Evolutionary conservation across 495 filamentous ascomycete genomes (phyloP).

Genomic region (Penicillium riverlandense): DNA sequence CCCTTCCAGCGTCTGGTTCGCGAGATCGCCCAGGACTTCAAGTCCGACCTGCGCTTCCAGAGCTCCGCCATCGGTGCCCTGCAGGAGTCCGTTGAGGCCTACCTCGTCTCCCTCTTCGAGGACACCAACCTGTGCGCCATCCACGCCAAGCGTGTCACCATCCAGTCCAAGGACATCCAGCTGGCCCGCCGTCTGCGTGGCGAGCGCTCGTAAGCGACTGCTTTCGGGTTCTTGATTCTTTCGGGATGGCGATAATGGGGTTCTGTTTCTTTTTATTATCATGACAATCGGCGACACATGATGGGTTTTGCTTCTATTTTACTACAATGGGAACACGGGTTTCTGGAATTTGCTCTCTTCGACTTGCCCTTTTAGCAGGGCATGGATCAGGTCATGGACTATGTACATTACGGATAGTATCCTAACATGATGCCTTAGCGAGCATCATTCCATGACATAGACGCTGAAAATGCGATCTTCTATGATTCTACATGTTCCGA

Average conservation of each 20-base stretch:
- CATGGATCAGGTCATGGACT: conserved; percentile 33
- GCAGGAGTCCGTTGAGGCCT: conserved; percentile 99
- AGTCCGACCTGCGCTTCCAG: conserved; percentile 99
- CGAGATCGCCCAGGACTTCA: conserved; percentile 99
- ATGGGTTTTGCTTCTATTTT: conserved; percentile 37
- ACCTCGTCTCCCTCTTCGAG: conserved; percentile 99
- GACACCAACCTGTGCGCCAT: conserved; percentile 99
- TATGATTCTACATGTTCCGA: conserved; percentile 16
- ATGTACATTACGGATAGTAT: conserved; percentile 37
- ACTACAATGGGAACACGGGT: conserved; percentile 39
- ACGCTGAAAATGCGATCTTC: conserved; percentile 28
- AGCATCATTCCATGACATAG: conserved; percentile 35
- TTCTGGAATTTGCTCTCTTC: conserved; percentile 29
- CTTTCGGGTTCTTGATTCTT: conserved; percentile 31
- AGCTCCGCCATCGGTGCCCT: conserved; percentile 99
- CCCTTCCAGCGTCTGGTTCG: conserved; percentile 99
- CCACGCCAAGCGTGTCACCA: conserved; percentile 99
- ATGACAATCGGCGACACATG: conserved; percentile 44
- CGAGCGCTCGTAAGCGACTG: conserved; percentile 66
- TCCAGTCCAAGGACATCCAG: conserved; percentile 95
- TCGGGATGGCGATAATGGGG: conserved; percentile 44
- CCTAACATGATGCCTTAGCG: conserved; percentile 25
- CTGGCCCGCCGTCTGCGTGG: conserved; percentile 94
- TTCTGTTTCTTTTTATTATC: conserved; percentile 34
- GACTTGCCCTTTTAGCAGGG: conserved; percentile 25